Evolutionary conservation across 2,329 filamentous ascomycete genomes (phyloP).

Genomic region (Sporothrix sp.): DNA sequence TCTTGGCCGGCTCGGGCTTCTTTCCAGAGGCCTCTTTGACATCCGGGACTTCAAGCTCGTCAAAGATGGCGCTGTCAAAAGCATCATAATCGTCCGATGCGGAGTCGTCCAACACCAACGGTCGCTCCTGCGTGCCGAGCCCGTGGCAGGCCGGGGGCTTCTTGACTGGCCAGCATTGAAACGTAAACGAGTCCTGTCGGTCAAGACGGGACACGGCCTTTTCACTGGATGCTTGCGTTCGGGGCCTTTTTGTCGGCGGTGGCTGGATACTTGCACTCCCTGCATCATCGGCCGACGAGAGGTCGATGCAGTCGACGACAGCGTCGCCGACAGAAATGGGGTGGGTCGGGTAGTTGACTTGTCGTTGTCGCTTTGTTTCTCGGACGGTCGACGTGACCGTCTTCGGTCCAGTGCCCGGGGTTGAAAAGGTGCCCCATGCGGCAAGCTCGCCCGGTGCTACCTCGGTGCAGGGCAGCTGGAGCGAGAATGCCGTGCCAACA

Average conservation of each 20-base stretch:
- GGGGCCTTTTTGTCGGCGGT: not conserved
- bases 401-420: no score
- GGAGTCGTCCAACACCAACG: slow-evolving; percentile 8
- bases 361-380: not conserved
- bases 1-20: not conserved
- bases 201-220: not conserved
- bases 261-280: not conserved
- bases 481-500: slow-evolving; percentile 45
- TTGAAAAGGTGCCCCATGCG: no score
- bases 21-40: not conserved
- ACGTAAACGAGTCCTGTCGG: not conserved
- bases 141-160: not conserved
- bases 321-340: not conserved
- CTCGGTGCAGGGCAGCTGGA: slow-evolving; percentile 13
- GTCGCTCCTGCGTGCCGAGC: slow-evolving; percentile 2
- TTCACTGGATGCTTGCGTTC: not conserved
- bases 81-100: slow-evolving; percentile 5
- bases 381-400: not conserved
- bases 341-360: not conserved
- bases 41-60: slow-evolving; percentile 9
- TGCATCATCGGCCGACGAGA: slow-evolving; percentile 8
- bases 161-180: not conserved
- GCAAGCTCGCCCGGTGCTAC: not conserved
- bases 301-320: slow-evolving; percentile 15
- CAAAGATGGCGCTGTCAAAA: slow-evolving; percentile 16